phyloP scores from a whole-genome alignment of 2,329 filamentous ascomycete genomes.

The Trichophyton simii region DNA sequence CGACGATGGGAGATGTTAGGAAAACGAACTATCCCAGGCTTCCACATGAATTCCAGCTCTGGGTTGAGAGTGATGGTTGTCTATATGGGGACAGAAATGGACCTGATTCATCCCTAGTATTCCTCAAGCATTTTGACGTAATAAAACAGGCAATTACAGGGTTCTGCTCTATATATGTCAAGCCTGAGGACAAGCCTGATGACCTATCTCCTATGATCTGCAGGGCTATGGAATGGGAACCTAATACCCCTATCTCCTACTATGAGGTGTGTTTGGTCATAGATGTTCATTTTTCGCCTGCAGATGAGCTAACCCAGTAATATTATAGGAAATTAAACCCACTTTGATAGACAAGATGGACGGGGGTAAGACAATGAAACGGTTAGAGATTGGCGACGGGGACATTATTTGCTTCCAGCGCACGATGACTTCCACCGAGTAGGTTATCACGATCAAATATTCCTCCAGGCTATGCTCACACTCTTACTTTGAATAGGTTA shows the following conservation, averaged over 20 bases:
- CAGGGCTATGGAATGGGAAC: neutral
- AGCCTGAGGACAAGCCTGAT: conserved; percentile 78
- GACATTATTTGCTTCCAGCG: conserved; percentile 90
- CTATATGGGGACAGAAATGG: conserved; percentile 56
- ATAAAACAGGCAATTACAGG: neutral
- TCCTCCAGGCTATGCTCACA: neutral
- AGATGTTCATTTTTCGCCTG: neutral
- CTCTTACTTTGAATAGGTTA: neutral
- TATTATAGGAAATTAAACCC: conserved; percentile 71
- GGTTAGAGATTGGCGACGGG: conserved; percentile 90
- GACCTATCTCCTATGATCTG: conserved; percentile 58
- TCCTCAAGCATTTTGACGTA: conserved; percentile 51
- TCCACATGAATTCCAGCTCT: conserved; percentile 53
- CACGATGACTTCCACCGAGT: neutral
- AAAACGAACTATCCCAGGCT: conserved; percentile 39
- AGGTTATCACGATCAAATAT: neutral
- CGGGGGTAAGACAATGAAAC: conserved; percentile 72
- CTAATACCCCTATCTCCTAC: neutral
- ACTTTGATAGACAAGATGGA: conserved; percentile 95
- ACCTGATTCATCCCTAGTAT: conserved; percentile 68
- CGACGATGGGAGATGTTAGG: conserved; percentile 64
- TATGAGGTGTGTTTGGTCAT: neutral
- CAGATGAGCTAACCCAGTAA: neutral
- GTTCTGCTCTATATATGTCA: conserved; percentile 71
- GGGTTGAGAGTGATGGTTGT: conserved; percentile 67